Conservation (phyloP, 1,139 yeast genomes). For the Suhomyces bokatorum region DNA sequence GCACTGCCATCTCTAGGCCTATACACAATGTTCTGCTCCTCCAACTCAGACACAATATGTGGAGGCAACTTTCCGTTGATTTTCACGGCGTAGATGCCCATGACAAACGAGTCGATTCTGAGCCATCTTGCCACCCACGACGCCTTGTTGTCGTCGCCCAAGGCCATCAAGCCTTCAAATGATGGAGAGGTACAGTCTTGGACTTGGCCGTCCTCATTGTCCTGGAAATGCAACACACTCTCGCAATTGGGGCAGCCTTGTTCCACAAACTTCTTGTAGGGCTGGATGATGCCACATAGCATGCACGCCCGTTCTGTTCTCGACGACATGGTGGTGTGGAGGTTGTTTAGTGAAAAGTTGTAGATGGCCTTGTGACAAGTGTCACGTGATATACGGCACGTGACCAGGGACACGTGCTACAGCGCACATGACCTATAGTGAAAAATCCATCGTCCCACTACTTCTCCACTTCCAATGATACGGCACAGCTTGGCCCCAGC, state of each 20-base stretch:
- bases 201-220: conserved; percentile 78
- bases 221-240: conserved; percentile 73
- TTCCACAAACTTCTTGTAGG: conserved; percentile 68
- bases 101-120: conserved; percentile 83
- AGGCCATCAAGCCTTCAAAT: conserved; percentile 92
- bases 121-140: conserved; percentile 99
- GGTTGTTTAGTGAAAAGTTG: background rate
- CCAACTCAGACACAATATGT: conserved; percentile 73
- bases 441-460: background rate
- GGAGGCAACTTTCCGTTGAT: conserved; percentile 91
- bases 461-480: conserved; percentile 1
- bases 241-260: conserved; percentile 99
- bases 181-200: conserved; percentile 96
- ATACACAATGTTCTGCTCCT: conserved; percentile 73
- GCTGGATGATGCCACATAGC: conserved; percentile 92
- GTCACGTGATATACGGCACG: background rate
- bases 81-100: conserved; percentile 92
- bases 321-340: conserved; percentile 43
- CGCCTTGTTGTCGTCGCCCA: conserved; percentile 73
- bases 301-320: conserved; percentile 92
- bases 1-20: conserved; percentile 97
- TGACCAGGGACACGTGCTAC: background rate
- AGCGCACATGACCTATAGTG: background rate
- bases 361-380: background rate
- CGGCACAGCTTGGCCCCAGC: background rate